Percentiles rank a stretch among this genome's conserved stretches.
phyloP scores from a whole-genome alignment of 148 eudicot genomes.

The Arbutus unedo region DNA sequence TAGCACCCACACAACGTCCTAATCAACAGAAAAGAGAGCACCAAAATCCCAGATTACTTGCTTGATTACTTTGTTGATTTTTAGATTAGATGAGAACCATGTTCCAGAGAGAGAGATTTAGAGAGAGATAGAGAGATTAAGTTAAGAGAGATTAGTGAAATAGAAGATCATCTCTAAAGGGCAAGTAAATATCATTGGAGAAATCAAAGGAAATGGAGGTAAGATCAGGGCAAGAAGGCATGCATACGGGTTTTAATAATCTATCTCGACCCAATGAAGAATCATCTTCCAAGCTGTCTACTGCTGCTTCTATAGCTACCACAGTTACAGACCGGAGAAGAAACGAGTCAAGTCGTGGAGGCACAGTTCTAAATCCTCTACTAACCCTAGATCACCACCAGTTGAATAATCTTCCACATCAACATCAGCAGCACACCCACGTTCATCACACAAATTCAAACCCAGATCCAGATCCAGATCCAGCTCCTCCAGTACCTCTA shows the following conservation, averaged over 20 bases:
- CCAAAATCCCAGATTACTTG: not conserved
- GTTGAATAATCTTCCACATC: not conserved
- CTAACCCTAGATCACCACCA: constrained; percentile 28
- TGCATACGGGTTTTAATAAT: constrained; percentile 15
- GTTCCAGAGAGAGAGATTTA: not conserved
- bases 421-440: not conserved
- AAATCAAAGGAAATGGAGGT: constrained; percentile 26
- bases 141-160: too few relatives aligned
- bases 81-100: constrained; percentile 3
- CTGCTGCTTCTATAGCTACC: not conserved
- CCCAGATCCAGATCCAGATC: constrained; percentile 17
- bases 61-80: constrained; percentile 4
- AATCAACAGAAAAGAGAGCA: constrained; percentile 11
- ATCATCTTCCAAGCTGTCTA: constrained; percentile 11
- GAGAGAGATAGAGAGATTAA: not conserved
- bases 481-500: constrained; percentile 10
- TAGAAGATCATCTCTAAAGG: too few relatives aligned
- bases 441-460: not conserved
- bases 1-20: constrained; percentile 15
- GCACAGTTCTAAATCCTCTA: constrained; percentile 18
- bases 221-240: constrained; percentile 21
- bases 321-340: constrained; percentile 12
- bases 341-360: constrained; percentile 13
- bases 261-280: constrained; percentile 14
- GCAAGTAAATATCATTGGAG: not conserved